Evolutionary conservation across 2,329 filamentous ascomycete species (phyloP).

Genomic region (Aureobasidium sp.): DNA sequence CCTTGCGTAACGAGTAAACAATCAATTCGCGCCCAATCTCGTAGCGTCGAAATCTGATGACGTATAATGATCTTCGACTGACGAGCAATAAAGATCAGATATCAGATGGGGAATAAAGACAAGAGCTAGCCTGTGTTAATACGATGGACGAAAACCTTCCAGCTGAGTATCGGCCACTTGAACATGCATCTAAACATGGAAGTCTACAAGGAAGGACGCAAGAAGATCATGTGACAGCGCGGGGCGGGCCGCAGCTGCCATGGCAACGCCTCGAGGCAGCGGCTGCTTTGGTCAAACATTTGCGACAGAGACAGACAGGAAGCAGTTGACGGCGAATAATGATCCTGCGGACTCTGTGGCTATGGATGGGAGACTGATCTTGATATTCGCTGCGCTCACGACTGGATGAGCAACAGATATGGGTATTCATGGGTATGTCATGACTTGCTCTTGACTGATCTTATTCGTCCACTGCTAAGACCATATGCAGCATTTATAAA

Average conservation of each 20-base stretch:
- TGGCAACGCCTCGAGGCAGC: conserved; percentile 1
- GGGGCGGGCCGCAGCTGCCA: conserved; percentile 2
- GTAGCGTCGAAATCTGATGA: not conserved
- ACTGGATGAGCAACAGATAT: conserved; percentile 12
- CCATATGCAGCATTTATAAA: conserved; percentile 65
- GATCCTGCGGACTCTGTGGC: not conserved
- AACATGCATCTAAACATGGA: too few relatives aligned
- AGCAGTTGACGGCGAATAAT: not conserved
- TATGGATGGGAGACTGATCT: not conserved
- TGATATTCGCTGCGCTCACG: not conserved
- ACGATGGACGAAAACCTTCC: too few relatives aligned
- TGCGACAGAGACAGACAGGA: not conserved
- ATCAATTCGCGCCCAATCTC: not conserved
- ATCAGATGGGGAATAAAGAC: too few relatives aligned
- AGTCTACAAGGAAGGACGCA: too few relatives aligned
- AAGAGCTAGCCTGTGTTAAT: too few relatives aligned
- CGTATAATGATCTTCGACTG: not conserved
- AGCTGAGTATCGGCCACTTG: too few relatives aligned
- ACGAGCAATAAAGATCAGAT: too few relatives aligned
- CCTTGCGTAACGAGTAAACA: conserved; percentile 8
- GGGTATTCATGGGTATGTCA: conserved; percentile 21
- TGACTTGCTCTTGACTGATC: not conserved
- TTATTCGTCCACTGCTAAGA: conserved; percentile 4
- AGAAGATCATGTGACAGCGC: conserved; percentile 2
- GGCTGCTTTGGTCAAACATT: not conserved